phyloP scores from a whole-genome alignment of 2,329 filamentous ascomycete genomes.

The Colletotrichum neosansevieriae region DNA sequence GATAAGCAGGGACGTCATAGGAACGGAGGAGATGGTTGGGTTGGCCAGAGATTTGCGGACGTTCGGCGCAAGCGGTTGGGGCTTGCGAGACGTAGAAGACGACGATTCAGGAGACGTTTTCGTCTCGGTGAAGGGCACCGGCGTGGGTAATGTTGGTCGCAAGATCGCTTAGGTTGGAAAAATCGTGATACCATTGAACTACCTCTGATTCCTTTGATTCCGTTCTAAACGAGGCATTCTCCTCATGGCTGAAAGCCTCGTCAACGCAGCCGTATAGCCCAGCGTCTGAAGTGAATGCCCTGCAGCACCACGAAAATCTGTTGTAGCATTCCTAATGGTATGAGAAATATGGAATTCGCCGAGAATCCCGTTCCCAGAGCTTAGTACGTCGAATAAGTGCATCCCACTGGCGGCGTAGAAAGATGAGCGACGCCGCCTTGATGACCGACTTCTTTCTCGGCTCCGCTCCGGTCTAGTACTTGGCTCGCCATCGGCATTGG shows the following conservation, averaged over 20 bases:
- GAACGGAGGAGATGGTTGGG: conserved; percentile 81
- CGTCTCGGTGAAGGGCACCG: conserved; percentile 90
- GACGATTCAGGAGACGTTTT: conserved; percentile 80
- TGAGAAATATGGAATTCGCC: conserved; percentile 66
- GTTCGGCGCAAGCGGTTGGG: conserved; percentile 95
- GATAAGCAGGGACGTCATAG: conserved; percentile 84
- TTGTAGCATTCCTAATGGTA: conserved; percentile 60
- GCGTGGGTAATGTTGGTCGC: conserved; percentile 93
- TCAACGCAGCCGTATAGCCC: conserved; percentile 65
- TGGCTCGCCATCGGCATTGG: conserved; percentile 21
- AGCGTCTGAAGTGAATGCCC: conserved; percentile 66
- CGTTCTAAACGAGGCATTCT: conserved; percentile 37
- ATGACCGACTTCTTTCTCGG: conserved; percentile 42
- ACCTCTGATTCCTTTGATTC: conserved; percentile 37
- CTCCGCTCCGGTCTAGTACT: conserved; percentile 13
- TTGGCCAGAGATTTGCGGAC: conserved; percentile 86
- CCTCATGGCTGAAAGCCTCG: conserved; percentile 47
- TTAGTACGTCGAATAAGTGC: conserved; percentile 61
- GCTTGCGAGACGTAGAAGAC: conserved; percentile 79
- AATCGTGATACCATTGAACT: conserved; percentile 24
- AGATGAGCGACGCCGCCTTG: conserved; percentile 40
- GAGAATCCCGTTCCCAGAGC: conserved; percentile 67
- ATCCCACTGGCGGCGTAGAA: conserved; percentile 44
- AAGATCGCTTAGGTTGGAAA: conserved; percentile 74
- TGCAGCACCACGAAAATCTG: conserved; percentile 60